phyloP scores from a whole-genome alignment of 176 grass and related monocot genomes.

The Secale cereale region DNA sequence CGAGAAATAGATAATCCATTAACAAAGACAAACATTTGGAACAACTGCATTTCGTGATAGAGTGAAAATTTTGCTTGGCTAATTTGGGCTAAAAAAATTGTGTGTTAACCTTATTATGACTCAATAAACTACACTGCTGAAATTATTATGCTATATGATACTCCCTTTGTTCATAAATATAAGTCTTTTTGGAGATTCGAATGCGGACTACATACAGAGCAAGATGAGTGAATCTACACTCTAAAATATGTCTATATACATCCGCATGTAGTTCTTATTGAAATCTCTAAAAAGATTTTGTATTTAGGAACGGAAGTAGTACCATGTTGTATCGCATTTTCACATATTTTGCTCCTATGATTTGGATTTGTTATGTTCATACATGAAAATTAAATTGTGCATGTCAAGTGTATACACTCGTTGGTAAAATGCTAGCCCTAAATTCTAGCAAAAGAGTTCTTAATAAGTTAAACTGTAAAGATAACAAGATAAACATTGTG shows the following conservation, averaged over 20 bases:
- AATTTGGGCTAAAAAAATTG: background rate
- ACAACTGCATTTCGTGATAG: background rate
- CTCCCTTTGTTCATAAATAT: no score
- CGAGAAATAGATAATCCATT: background rate
- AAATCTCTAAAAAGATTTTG: no score
- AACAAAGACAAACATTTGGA: background rate
- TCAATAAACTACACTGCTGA: background rate
- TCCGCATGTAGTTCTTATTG: no score
- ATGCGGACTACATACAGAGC: no score
- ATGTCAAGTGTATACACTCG: background rate
- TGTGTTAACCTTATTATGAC: background rate
- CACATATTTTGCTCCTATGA: background rate
- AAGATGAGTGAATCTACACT: no score
- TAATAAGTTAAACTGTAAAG: background rate
- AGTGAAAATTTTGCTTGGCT: background rate
- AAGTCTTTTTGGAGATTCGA: no score
- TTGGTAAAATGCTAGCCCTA: background rate
- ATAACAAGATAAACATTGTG: background rate
- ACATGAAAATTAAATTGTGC: background rate
- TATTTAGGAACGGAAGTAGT: no score
- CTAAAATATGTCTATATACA: no score
- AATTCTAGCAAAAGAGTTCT: background rate
- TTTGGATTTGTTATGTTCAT: background rate
- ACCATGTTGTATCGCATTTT: background rate
- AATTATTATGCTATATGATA: background rate